Percentiles rank a stretch among this genome's conserved stretches.
Evolutionary conservation across 306 rosid genomes (phyloP).

Genomic region (Macrotyloma uniflorum): DNA sequence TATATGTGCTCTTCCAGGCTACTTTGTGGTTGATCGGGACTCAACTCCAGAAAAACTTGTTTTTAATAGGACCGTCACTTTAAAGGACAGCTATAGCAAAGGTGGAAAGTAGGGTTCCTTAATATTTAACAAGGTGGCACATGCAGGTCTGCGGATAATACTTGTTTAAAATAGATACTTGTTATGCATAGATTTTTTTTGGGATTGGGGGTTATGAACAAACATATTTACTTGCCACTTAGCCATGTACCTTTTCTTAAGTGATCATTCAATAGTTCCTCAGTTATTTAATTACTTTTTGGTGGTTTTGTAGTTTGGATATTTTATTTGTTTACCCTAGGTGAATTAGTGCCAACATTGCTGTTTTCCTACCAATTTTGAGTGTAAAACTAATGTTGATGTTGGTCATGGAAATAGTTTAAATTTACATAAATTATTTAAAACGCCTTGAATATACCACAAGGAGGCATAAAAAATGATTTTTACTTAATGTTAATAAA

Average conservation of each 20-base stretch:
- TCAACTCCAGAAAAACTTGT: constrained; percentile 80
- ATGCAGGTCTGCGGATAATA: constrained; percentile 12
- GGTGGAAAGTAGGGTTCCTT: constrained; percentile 62
- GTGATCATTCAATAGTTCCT: constrained; percentile 1
- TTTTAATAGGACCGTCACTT: constrained; percentile 86
- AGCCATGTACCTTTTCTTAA: constrained; percentile 29
- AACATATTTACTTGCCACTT: background rate
- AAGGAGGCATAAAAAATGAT: background rate
- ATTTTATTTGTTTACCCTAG: constrained; percentile 21
- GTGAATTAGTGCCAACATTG: constrained; percentile 8
- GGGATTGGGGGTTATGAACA: background rate
- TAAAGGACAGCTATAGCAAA: constrained; percentile 73
- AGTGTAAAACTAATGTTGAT: background rate
- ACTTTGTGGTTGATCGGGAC: constrained; percentile 86
- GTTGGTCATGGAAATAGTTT: background rate
- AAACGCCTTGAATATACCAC: no score
- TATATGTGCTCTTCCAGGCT: constrained; percentile 62
- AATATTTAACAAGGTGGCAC: constrained; percentile 21
- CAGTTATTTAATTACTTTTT: constrained; percentile 1
- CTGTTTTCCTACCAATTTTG: background rate
- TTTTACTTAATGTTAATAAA: no score
- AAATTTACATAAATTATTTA: no score
- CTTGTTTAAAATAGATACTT: constrained; percentile 17
- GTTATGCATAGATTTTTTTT: background rate
- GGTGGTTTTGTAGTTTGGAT: constrained; percentile 30